Evolutionary conservation across 2,329 filamentous ascomycete species (phyloP), one percentile per base, ranked within the genome.

Genomic region (Cyanodermella asteris): DNA sequence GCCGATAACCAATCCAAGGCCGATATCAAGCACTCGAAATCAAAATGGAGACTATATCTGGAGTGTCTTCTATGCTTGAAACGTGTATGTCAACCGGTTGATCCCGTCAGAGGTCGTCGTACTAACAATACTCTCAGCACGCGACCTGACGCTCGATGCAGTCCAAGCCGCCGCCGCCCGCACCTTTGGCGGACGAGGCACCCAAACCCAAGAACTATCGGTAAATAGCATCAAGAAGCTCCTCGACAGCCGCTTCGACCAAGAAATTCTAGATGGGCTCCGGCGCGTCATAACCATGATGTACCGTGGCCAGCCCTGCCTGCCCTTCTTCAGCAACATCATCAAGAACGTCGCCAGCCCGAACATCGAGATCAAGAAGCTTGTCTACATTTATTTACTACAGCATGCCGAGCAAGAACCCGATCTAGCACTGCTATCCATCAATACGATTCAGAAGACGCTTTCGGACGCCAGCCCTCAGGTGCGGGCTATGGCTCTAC

Each of bases 401-500:
- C 78, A 90, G 45, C 82, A 97, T 61, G 87, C 87, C 46, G 87
- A 94, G 47, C 70, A 81, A 34, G 87, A 94, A 43, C 87, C 84
- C 29, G 87, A 97, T 50, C 75, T 93, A 22, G 82, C 87, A 12
- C 64, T 97, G 18, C 64, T 97, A 22, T 91, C 82, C 30, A 93
- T 97, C 62, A 97, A 97, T 51, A 91, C 87, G 5, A 94, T 97
- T 38, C 87, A 97, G 45, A 94, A 93, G 51, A 91, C 84, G 7
- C 65, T 97, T 30, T 91, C 81, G 13, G 87, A 97, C 49, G 61
- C 72, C 29, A 93, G 82, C 45, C 78, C 87, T 2, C 76, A 91
- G 43, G 70, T 93, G 12, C 72, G 87, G 36, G 80, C 84, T 13
- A 72, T 97, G 40, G 87, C 87, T 1, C 60, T 97, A 33, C 78